Conservation (phyloP, 2,329 filamentous ascomycete species). For the Amauroascus verrucosus region DNA sequence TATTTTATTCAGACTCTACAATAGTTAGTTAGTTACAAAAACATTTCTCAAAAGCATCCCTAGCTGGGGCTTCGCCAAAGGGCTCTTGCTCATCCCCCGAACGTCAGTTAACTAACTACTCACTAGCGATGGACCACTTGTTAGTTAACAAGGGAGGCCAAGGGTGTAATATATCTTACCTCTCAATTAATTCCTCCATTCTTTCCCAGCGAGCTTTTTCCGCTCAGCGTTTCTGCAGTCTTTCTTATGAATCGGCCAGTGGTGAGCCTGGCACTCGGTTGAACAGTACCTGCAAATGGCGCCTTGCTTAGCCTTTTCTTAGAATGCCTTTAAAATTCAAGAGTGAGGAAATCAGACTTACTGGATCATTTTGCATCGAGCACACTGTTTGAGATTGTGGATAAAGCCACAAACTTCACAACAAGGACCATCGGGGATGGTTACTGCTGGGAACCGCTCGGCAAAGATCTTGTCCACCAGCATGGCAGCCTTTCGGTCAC, state of each 20-base stretch:
- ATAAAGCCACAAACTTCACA: conserved; percentile 10
- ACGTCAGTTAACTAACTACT: too few relatives aligned
- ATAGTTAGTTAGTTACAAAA: too few relatives aligned
- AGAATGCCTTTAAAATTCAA: neutral
- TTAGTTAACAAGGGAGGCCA: neutral
- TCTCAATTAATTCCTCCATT: neutral
- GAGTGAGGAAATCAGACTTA: neutral
- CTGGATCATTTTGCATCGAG: conserved; percentile 9
- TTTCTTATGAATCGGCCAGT: conserved; percentile 7
- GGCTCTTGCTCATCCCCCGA: too few relatives aligned
- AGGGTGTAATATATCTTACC: neutral
- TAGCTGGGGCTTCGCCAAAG: too few relatives aligned
- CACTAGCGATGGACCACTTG: too few relatives aligned
- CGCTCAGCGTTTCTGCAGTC: conserved; percentile 7
- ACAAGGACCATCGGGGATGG: conserved; percentile 6
- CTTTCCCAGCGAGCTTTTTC: neutral
- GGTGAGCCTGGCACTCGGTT: conserved; percentile 4
- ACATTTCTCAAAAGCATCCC: too few relatives aligned
- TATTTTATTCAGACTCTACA: too few relatives aligned
- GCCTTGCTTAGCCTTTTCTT: neutral
- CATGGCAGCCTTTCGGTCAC: conserved; percentile 3
- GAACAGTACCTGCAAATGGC: conserved; percentile 5
- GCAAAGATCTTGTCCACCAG: conserved; percentile 5
- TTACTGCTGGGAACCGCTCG: neutral
- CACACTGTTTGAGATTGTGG: conserved; percentile 4